phyloP scores from a whole-genome alignment of 768 basidiomycete species.

The Botryobasidium botryosum region DNA sequence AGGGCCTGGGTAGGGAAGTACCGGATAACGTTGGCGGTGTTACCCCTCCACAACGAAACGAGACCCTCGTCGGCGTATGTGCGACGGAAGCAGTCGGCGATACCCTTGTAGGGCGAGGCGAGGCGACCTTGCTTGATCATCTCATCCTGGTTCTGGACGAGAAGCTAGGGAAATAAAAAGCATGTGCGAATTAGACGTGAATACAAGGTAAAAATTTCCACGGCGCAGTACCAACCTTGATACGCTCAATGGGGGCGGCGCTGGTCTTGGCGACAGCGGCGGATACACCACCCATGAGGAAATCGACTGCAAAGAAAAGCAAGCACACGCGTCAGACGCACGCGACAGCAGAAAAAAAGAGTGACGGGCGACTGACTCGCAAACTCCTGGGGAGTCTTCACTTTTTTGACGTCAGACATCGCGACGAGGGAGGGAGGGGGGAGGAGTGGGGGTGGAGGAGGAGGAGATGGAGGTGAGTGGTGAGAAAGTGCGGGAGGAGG shows the following conservation, averaged over 20 bases:
- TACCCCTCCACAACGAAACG: slow-evolving; percentile 94
- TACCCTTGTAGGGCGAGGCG: slow-evolving; percentile 88
- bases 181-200: neutral
- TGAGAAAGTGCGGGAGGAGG: slow-evolving; percentile 28
- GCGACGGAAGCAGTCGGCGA: slow-evolving; percentile 77
- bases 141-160: slow-evolving; percentile 99
- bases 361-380: slow-evolving; percentile 35
- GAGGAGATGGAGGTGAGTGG: slow-evolving; percentile 25
- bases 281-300: slow-evolving; percentile 93
- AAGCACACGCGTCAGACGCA: slow-evolving; percentile 12
- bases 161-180: slow-evolving; percentile 27
- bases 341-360: neutral
- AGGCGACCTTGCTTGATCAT: slow-evolving; percentile 99
- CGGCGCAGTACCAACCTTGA: slow-evolving; percentile 42
- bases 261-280: slow-evolving; percentile 97
- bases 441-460: slow-evolving; percentile 20
- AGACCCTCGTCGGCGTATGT: slow-evolving; percentile 94
- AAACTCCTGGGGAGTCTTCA: slow-evolving; percentile 86
- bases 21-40: slow-evolving; percentile 99
- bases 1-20: slow-evolving; percentile 99
- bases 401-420: slow-evolving; percentile 75
- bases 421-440: slow-evolving; percentile 23
- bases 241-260: slow-evolving; percentile 98
- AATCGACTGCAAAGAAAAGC: slow-evolving; percentile 42
- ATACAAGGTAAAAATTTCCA: slow-evolving; percentile 1